Evolutionary conservation across 768 basidiomycete species (phyloP).

Genomic region (Auricularia sp.): DNA sequence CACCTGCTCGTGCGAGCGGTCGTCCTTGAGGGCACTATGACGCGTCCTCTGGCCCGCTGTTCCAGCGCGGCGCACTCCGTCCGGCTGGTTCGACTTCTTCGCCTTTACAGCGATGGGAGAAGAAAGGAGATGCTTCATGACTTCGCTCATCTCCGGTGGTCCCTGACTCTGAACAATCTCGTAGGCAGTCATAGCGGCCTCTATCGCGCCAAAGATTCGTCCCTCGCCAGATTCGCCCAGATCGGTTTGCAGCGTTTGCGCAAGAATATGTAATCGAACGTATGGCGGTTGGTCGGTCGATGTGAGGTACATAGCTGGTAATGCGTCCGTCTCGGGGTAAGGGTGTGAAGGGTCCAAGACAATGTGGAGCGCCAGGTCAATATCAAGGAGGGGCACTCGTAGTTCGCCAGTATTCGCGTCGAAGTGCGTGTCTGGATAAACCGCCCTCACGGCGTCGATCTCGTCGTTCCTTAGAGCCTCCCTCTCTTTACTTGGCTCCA

Average conservation of each 20-base stretch:
- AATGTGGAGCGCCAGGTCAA: conserved; percentile 57
- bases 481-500: conserved; percentile 7
- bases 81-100: conserved; percentile 17
- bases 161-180: conserved; percentile 53
- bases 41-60: neutral
- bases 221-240: conserved; percentile 61
- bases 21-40: conserved; percentile 19
- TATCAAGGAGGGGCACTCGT: conserved; percentile 30
- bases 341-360: conserved; percentile 39
- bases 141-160: conserved; percentile 63
- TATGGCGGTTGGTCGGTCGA: conserved; percentile 66
- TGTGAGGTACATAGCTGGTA: conserved; percentile 65
- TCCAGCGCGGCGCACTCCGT: conserved; percentile 9
- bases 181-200: conserved; percentile 63
- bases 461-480: conserved; percentile 23
- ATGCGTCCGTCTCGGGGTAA: conserved; percentile 36
- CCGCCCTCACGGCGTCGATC: conserved; percentile 15
- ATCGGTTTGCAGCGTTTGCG: conserved; percentile 44
- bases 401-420: neutral
- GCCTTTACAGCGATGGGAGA: conserved; percentile 17
- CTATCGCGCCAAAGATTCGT: conserved; percentile 59
- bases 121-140: conserved; percentile 50
- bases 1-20: conserved; percentile 38
- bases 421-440: conserved; percentile 10
- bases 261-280: conserved; percentile 72